Evolutionary conservation across 2,329 filamentous ascomycete species (phyloP).

Genomic region (Xylariaceae sp.): DNA sequence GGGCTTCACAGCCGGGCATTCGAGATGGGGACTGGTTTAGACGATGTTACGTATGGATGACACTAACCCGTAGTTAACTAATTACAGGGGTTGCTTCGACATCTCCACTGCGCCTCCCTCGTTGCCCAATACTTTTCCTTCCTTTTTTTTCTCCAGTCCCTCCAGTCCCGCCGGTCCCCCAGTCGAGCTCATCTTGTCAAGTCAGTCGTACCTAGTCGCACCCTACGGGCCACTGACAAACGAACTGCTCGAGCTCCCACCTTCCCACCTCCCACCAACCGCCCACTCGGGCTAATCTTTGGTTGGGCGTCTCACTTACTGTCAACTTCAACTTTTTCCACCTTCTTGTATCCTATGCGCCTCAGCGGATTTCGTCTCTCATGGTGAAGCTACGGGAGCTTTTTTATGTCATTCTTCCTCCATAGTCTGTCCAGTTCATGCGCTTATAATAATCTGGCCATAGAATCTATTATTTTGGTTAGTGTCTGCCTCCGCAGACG

Average conservation of each 20-base stretch:
- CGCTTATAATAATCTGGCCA: not conserved
- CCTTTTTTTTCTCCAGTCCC: not conserved
- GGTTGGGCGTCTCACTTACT: constrained; percentile 31
- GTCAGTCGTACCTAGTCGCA: not conserved
- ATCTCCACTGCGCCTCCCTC: not conserved
- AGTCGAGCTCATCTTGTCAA: constrained; percentile 8
- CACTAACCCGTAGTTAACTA: not conserved
- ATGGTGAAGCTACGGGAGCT: constrained; percentile 21
- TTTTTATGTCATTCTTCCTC: constrained; percentile 1
- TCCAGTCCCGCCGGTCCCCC: no score
- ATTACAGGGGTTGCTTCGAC: not conserved
- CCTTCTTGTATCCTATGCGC: constrained; percentile 5
- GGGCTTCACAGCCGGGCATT: not conserved
- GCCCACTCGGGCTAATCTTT: constrained; percentile 27
- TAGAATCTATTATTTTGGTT: constrained; percentile 19
- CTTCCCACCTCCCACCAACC: constrained; percentile 12
- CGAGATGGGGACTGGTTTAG: no score
- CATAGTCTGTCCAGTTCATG: not conserved
- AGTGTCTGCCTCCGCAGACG: constrained; percentile 25
- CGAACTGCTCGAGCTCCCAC: not conserved
- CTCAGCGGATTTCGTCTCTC: constrained; percentile 15
- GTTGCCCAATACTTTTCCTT: not conserved
- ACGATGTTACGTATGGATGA: not conserved
- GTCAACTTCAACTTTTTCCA: constrained; percentile 24
- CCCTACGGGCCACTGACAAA: not conserved